A percentile compares a stretch with the other conserved stretches of the same genome.
Conservation (phyloP, 2,329 filamentous ascomycete species). For the Stagonosporopsis cucurbitacearum region DNA sequence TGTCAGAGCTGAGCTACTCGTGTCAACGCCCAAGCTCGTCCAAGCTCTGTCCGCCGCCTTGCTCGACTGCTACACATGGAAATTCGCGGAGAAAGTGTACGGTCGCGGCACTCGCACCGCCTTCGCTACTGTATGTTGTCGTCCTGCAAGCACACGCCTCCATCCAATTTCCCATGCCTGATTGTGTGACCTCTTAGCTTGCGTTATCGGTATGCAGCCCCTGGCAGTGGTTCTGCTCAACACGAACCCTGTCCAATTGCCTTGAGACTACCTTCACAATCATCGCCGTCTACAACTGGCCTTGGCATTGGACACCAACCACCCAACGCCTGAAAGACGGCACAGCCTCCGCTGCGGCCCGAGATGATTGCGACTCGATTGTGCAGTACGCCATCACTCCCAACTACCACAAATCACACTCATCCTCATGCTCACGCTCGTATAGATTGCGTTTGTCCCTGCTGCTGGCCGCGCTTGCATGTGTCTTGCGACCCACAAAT, state of each 20-base stretch:
- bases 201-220: conserved; percentile 76
- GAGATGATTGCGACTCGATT: conserved; percentile 41
- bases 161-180: conserved; percentile 33
- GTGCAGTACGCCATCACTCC: conserved; percentile 35
- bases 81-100: conserved; percentile 75
- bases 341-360: conserved; percentile 43
- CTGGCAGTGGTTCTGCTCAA: conserved; percentile 97
- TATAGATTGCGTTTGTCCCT: conserved; percentile 63
- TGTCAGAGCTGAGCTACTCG: conserved; percentile 69
- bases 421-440: conserved; percentile 32
- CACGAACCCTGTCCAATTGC: conserved; percentile 91
- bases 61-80: conserved; percentile 88
- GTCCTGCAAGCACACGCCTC: conserved; percentile 19
- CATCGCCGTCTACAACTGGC: conserved; percentile 81
- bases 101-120: conserved; percentile 68
- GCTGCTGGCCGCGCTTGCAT: conserved; percentile 78
- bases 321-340: conserved; percentile 23
- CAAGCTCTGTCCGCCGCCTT: conserved; percentile 80
- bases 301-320: conserved; percentile 70
- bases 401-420: conserved; percentile 22
- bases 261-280: conserved; percentile 88
- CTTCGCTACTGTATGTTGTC: conserved; percentile 70
- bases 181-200: conserved; percentile 59
- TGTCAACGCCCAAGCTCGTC: conserved; percentile 74
- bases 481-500: conserved; percentile 89